Conservation (phyloP, 371 early-diverging fungal genomes). For the Mucor lusitanicus region DNA sequence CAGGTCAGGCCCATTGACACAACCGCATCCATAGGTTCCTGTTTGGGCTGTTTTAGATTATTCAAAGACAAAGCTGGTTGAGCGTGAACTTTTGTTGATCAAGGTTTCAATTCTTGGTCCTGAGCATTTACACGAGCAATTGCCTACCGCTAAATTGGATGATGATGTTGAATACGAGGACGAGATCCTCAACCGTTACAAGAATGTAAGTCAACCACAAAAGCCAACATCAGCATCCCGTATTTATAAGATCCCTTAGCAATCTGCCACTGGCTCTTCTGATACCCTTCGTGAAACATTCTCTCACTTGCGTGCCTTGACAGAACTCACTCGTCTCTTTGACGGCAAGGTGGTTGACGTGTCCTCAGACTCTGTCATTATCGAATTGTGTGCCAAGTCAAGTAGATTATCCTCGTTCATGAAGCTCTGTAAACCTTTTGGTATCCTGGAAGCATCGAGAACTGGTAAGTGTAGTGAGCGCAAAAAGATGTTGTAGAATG, state of each 20-base stretch:
- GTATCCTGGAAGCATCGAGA: conserved; percentile 90
- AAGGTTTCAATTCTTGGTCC: conserved; percentile 92
- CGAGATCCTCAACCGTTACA: conserved; percentile 36
- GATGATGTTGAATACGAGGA: conserved; percentile 43
- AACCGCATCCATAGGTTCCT: conserved; percentile 59
- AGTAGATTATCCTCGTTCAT: conserved; percentile 88
- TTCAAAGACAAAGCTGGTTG: conserved; percentile 78
- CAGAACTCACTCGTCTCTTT: conserved; percentile 83
- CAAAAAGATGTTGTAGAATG: neutral
- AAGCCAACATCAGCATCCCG: neutral
- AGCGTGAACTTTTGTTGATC: conserved; percentile 88
- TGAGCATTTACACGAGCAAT: conserved; percentile 59
- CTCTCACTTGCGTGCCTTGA: conserved; percentile 76
- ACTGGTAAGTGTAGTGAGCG: conserved; percentile 63
- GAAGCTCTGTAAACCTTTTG: conserved; percentile 89
- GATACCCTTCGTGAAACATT: conserved; percentile 65
- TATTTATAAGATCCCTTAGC: neutral
- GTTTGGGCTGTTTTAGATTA: conserved; percentile 97
- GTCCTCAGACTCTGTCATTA: conserved; percentile 71
- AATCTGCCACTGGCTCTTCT: conserved; percentile 33
- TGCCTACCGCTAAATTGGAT: conserved; percentile 37
- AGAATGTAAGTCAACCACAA: conserved; percentile 19
- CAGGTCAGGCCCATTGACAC: neutral
- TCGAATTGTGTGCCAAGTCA: conserved; percentile 92
- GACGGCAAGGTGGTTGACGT: conserved; percentile 88